Evolutionary conservation across 768 basidiomycete species (phyloP).

Genomic region (Roridomyces roridus): DNA sequence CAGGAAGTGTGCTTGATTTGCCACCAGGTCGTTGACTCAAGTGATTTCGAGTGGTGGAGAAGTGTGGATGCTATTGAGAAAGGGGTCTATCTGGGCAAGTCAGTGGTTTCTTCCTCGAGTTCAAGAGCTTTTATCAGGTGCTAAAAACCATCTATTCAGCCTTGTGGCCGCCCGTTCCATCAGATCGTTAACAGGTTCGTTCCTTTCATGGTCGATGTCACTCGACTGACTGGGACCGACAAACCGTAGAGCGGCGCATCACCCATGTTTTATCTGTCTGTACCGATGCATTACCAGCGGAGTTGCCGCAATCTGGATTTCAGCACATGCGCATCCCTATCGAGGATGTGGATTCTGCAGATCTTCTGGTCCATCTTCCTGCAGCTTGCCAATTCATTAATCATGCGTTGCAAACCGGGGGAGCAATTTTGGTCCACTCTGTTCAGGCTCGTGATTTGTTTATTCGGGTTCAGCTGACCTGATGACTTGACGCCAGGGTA

Average conservation of each 20-base stretch:
- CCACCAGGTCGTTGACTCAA: no score
- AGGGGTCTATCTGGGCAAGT: conserved; percentile 79
- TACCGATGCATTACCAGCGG: conserved; percentile 71
- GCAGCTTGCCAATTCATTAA: conserved; percentile 71
- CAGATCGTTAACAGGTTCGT: conserved; percentile 58
- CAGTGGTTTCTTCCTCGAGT: conserved; percentile 41
- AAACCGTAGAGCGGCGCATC: conserved; percentile 68
- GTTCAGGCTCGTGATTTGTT: conserved; percentile 42
- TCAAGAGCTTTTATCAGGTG: conserved; percentile 26
- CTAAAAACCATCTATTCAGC: conserved; percentile 42
- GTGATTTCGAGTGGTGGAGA: no score
- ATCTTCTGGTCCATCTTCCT: conserved; percentile 70
- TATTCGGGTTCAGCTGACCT: no score
- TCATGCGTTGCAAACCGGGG: conserved; percentile 60
- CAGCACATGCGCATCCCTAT: conserved; percentile 73
- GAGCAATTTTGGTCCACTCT: conserved; percentile 72
- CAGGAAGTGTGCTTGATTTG: no score
- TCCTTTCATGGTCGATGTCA: not conserved
- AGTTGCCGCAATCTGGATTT: conserved; percentile 71
- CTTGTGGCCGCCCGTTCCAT: conserved; percentile 74
- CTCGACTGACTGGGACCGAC: not conserved
- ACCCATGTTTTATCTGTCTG: conserved; percentile 85
- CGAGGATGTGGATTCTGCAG: conserved; percentile 73
- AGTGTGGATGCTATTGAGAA: conserved; percentile 70
- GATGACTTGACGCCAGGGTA: conserved; percentile 37